Evolutionary conservation across 2,329 filamentous ascomycete genomes (phyloP).

Genomic region (Fusarium virguliforme): DNA sequence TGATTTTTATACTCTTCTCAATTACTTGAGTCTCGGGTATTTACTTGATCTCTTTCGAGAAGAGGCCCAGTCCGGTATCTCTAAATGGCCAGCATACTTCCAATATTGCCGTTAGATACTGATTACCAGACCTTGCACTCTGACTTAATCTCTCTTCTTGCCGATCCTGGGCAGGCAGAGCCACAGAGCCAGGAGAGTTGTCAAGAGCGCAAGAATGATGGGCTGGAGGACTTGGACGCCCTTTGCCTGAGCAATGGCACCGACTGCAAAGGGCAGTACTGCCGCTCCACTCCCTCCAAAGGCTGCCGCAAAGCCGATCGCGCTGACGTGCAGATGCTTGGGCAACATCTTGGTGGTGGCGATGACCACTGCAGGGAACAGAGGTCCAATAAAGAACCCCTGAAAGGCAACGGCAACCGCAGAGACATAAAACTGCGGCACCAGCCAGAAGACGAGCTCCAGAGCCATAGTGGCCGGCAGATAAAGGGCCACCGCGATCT

Average conservation of each 20-base stretch:
- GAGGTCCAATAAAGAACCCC: conserved; percentile 84
- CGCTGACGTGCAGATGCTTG: conserved; percentile 80
- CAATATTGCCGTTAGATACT: no score
- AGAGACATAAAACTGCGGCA: conserved; percentile 83
- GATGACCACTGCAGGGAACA: conserved; percentile 82
- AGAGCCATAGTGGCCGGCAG: conserved; percentile 75
- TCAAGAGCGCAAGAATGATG: conserved; percentile 68
- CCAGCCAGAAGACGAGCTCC: conserved; percentile 85
- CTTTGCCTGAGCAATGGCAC: conserved; percentile 73
- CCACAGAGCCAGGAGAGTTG: conserved; percentile 63
- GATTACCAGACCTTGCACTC: no score
- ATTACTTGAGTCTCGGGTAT: no score
- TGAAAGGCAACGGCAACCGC: conserved; percentile 80
- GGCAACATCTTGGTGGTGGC: conserved; percentile 80
- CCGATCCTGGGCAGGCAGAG: conserved; percentile 60
- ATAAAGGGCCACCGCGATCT: conserved; percentile 73
- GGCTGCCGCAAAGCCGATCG: conserved; percentile 84
- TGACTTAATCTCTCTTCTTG: conserved; percentile 58
- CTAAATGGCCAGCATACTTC: no score
- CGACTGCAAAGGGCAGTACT: conserved; percentile 76
- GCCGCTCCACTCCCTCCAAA: conserved; percentile 83
- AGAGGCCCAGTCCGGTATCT: no score
- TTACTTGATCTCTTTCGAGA: no score
- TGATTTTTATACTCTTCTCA: no score
- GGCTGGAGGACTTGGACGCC: conserved; percentile 72